Conservation (phyloP, 805 yeast genomes). For the Spathaspora hagerdaliae region DNA sequence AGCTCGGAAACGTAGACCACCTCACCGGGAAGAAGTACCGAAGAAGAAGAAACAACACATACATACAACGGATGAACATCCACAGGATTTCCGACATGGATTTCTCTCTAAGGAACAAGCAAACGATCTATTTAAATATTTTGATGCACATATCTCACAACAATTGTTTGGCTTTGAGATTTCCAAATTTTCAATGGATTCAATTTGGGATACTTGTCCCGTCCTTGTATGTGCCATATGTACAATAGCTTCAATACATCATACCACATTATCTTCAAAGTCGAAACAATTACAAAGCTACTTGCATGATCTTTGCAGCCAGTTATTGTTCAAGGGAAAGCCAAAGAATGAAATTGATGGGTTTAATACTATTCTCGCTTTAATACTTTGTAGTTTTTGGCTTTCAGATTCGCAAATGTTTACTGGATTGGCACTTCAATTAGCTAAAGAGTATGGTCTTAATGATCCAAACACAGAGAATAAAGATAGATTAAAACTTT, state of each 20-base stretch:
- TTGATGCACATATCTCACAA: conserved; percentile 53
- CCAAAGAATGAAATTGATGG: conserved; percentile 45
- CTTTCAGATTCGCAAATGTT: conserved; percentile 60
- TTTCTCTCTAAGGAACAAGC: conserved; percentile 40
- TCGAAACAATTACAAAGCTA: conserved; percentile 25
- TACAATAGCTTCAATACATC: conserved; percentile 60
- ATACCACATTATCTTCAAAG: conserved; percentile 36
- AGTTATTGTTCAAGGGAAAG: conserved; percentile 30
- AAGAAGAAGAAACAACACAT: background rate
- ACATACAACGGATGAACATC: background rate
- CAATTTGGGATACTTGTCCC: conserved; percentile 54
- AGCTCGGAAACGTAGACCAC: background rate
- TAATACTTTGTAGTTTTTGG: conserved; percentile 68
- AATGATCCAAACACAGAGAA: conserved; percentile 25
- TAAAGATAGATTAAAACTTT: conserved; percentile 51
- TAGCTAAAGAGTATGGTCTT: conserved; percentile 53
- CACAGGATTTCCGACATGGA: conserved; percentile 32
- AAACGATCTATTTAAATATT: conserved; percentile 45
- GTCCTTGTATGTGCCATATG: conserved; percentile 57
- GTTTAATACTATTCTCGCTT: conserved; percentile 57
- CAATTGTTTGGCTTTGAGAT: conserved; percentile 66
- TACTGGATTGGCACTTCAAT: conserved; percentile 63
- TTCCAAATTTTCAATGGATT: conserved; percentile 44
- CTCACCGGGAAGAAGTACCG: background rate
- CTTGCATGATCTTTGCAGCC: conserved; percentile 30